Base-by-base conservation (phyloP, 805 yeast genomes). In the Candida koratica region DNA sequence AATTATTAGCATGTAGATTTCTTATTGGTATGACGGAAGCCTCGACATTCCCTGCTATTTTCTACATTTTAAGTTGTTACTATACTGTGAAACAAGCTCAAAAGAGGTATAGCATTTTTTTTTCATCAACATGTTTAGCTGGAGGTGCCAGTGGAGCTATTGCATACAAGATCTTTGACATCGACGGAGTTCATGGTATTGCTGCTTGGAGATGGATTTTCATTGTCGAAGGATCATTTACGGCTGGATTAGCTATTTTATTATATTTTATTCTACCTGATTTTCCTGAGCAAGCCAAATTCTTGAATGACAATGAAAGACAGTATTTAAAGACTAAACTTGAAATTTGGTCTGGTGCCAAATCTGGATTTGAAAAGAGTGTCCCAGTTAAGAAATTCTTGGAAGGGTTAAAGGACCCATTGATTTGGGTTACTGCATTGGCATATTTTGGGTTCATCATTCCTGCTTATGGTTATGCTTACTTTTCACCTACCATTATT, bases 141-240 rank as follows among this genome's bases (percentile, higher is more conserved):
- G 89, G 93, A 53, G 88, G 84, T 16, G 82, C 84, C 46, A 81
- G 82, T 10, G 88, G 88, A 39, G 77, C 84, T 18, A 69, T 83
- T 46, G 87, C 89, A 6, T 78, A 73, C 47, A 76, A 75, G 43
- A 73, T 81, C 42, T 58, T 75, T 46, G 77, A 76, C 25, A 63
- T 82, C 47, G 68, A 76, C 44, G 68, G 68, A 5, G 52, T 31
- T 43, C 60, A 60, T 35, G 74, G 73, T 7, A 42, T 67, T 26
- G 45, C 48, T 6, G 59, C 73, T 9, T 73, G 78, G 79, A 60
- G 67, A 48, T 73, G 77, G 74, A 56, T 73, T 27, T 73, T 71
- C 43, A 61, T 73, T 36, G 60, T 73, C 42, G 76, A 72, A 43
- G 77, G 76, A 25, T 48, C 58, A 3, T 47, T 63, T 22, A 60